Percentiles rank a stretch among this genome's conserved stretches.
Evolutionary conservation across 345 rosid genomes (phyloP).

Genomic region (Brassica carinata): DNA sequence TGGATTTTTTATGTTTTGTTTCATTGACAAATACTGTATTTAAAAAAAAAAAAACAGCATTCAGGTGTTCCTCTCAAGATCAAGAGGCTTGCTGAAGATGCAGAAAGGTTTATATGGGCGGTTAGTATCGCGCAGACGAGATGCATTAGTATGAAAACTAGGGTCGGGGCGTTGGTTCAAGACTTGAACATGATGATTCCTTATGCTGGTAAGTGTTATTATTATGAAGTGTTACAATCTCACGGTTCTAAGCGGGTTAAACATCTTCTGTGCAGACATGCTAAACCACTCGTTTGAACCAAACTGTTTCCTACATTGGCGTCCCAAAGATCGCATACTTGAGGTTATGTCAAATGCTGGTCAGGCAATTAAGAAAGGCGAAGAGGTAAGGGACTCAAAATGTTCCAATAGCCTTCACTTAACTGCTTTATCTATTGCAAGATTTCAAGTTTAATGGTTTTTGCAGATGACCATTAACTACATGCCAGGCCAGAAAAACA

Average conservation of each 20-base stretch:
- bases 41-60: conserved; percentile 49
- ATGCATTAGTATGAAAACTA: conserved; percentile 74
- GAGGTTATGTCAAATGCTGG: conserved; percentile 98
- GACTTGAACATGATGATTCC: conserved; percentile 89
- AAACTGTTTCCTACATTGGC: conserved; percentile 94
- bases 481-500: conserved; percentile 63
- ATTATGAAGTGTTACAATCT: not conserved
- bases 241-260: not conserved
- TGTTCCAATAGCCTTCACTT: conserved; percentile 22
- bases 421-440: not conserved
- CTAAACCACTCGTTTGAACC: conserved; percentile 86
- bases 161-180: conserved; percentile 84
- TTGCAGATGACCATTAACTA: conserved; percentile 84
- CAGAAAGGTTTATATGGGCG: conserved; percentile 87
- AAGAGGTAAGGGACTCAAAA: conserved; percentile 57
- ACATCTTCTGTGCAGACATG: conserved; percentile 67
- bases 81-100: conserved; percentile 80
- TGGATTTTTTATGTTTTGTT: conserved; percentile 3
- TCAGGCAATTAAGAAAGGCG: conserved; percentile 73
- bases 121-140: conserved; percentile 51
- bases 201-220: conserved; percentile 69
- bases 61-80: conserved; percentile 82
- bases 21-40: conserved; percentile 14
- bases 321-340: conserved; percentile 92
- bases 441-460: conserved; percentile 3